Evolutionary conservation across 352 stramenopile genomes (phyloP), one percentile per base, ranked within the genome.

Genomic region (Pythium vanterpoolii): DNA sequence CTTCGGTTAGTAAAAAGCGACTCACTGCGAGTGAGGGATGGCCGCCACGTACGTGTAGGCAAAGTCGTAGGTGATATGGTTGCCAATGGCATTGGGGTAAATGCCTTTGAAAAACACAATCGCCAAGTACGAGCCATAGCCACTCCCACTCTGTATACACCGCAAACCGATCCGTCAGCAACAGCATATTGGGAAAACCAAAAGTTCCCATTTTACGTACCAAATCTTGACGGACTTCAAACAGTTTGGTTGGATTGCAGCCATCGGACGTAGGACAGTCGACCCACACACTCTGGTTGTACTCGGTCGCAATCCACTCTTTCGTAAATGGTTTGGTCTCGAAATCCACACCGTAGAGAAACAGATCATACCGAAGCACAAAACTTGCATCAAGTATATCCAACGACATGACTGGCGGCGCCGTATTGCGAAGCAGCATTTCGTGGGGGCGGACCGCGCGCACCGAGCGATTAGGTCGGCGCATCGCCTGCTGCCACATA

Each of bases 201-300:
- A 71, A 19, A 13, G 30, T 14, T 16, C 56, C 76, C 50, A 54
- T 36, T 36, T 36, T 36, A 6, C 62, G 60, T 46, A 87, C 78
- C 39, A 90, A 61, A 54, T 90, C 77, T 57, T 90, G 81, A 3
- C 79, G 83, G 31, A 91, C 74, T 48, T 95, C 85, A 38, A 95
- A 48, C 2, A 95, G 54, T n/a, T 61, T 72, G 8, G 73, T 76
- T 36, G 56, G 21, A 28, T 82, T 73, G 66, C 85, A 95, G 11
- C 57, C 58, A 49, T 58, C 69, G 9, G 28, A 47, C 13, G 68
- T 54, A 30, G 62, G 74, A 45, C 85, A 95, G 36, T 79, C 68
- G 2, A 93, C 68, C 85, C 85, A 95, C 4, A 90, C 64, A 62
- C 75, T 95, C 45, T 88, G 85, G 56, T 95, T 93, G 28, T 48